A percentile compares a stretch with the other conserved stretches of the same genome.
These are phyloP conservation scores for Harringtonia aguacate DNA, from an alignment of 2,329 filamentous ascomycete genomes.

Conservation along the genomic window DNA sequence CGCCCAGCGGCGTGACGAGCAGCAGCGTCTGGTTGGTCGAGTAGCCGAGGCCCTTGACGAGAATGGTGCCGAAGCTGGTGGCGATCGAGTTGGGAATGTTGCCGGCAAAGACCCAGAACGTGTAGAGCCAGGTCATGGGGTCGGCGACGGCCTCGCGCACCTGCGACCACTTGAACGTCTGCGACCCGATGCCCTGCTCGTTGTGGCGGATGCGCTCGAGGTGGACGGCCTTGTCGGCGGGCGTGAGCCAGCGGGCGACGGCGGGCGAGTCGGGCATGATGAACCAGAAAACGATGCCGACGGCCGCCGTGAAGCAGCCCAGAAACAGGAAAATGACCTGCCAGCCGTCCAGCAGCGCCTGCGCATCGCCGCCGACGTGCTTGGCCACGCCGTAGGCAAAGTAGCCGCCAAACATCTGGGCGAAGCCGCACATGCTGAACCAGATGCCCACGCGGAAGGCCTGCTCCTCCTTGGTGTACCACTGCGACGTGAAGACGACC, in stretches of 20 bases:
- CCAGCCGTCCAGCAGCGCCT: slow-evolving; percentile 6
- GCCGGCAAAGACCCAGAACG: slow-evolving; percentile 9
- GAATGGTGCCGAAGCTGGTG: slow-evolving; percentile 8
- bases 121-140: slow-evolving; percentile 11
- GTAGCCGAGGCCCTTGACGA: slow-evolving; percentile 10
- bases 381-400: slow-evolving; percentile 26
- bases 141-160: slow-evolving; percentile 9
- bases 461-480: slow-evolving; percentile 16
- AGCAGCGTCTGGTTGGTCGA: slow-evolving; percentile 3
- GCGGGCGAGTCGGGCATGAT: slow-evolving; percentile 24
- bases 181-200: slow-evolving; percentile 20
- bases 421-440: slow-evolving; percentile 45
- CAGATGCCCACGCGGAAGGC: slow-evolving; percentile 51
- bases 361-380: slow-evolving; percentile 8
- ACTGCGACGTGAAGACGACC: slow-evolving; percentile 20
- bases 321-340: slow-evolving; percentile 19
- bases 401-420: slow-evolving; percentile 26
- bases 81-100: slow-evolving; percentile 11
- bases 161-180: slow-evolving; percentile 7
- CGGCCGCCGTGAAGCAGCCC: slow-evolving; percentile 18
- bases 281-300: slow-evolving; percentile 17
- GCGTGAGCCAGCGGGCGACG: slow-evolving; percentile 22
- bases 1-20: slow-evolving; percentile 8
- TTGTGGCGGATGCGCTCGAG: slow-evolving; percentile 24
- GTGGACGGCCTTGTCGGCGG: slow-evolving; percentile 16